Conservation (phyloP, 345 rosid species). For the Ricinus communis region DNA sequence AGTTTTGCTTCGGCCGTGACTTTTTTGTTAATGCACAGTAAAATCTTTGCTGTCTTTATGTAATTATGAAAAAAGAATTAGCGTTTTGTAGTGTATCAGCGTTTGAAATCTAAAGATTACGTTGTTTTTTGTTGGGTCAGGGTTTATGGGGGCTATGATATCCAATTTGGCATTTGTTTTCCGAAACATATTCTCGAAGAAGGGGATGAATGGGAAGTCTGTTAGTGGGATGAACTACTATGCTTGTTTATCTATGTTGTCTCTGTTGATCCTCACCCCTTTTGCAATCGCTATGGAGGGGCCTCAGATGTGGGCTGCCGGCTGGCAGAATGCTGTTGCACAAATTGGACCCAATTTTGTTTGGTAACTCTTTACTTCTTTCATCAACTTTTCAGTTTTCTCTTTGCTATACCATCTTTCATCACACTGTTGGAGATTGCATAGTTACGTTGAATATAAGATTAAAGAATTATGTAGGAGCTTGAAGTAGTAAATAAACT, state of each 20-base stretch:
- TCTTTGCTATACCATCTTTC: background rate
- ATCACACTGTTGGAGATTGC: background rate
- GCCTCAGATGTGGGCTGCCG: conserved; percentile 89
- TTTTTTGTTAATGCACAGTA: background rate
- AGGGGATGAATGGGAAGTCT: conserved; percentile 91
- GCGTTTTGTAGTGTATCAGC: background rate
- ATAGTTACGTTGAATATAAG: too few species aligned
- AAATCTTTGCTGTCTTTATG: background rate
- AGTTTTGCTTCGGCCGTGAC: background rate
- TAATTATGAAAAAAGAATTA: too few species aligned
- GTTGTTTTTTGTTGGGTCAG: conserved; percentile 36
- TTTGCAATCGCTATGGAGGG: conserved; percentile 96
- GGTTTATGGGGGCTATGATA: conserved; percentile 99
- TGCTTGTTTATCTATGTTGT: conserved; percentile 84
- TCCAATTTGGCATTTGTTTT: conserved; percentile 93
- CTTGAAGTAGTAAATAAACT: background rate
- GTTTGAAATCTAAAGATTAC: conserved; percentile 16
- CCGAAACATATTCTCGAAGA: conserved; percentile 92
- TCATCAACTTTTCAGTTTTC: background rate
- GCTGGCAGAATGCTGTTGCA: conserved; percentile 75
- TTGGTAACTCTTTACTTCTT: conserved; percentile 49
- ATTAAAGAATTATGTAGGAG: background rate
- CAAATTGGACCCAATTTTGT: conserved; percentile 82
- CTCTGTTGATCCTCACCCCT: conserved; percentile 79
- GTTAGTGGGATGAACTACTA: conserved; percentile 98